Percentiles rank a stretch among this genome's conserved stretches.
These are phyloP conservation scores for Buddleja alternifolia DNA, from an alignment of 257 asterid genomes.

Conservation along the genomic window DNA sequence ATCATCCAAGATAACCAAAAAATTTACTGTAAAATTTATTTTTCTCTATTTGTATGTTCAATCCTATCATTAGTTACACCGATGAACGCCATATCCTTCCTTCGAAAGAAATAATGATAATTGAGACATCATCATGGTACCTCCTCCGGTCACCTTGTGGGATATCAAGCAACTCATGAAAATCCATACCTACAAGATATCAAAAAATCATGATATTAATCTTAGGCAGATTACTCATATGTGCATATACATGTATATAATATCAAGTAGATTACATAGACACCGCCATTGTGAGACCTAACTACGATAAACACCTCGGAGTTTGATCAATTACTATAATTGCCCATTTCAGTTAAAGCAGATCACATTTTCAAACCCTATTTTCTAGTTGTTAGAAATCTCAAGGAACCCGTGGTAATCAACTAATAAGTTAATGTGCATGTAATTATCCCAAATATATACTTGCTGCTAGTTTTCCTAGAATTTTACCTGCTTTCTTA, in stretches of 20 bases:
- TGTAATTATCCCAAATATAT: too few relatives aligned
- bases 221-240: not conserved
- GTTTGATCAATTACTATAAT: too few relatives aligned
- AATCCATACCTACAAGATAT: conserved; percentile 68
- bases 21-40: conserved; percentile 19
- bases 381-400: too few relatives aligned
- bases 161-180: conserved; percentile 79
- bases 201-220: conserved; percentile 14
- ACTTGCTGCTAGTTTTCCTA: not conserved
- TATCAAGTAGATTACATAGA: too few relatives aligned
- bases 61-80: conserved; percentile 42
- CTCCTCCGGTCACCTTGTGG: conserved; percentile 91
- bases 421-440: too few relatives aligned
- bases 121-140: conserved; percentile 92
- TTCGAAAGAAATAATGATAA: conserved; percentile 86
- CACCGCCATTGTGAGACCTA: too few relatives aligned
- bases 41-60: conserved; percentile 26
- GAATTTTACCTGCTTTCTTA: conserved; percentile 78
- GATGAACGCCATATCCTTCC: conserved; percentile 95
- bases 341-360: too few relatives aligned
- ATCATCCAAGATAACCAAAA: too few relatives aligned
- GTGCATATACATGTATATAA: not conserved
- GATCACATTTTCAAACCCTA: too few relatives aligned
- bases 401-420: too few relatives aligned
- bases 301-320: too few relatives aligned